Conservation (phyloP, 495 filamentous ascomycete species). For the Sporormia fimetaria region DNA sequence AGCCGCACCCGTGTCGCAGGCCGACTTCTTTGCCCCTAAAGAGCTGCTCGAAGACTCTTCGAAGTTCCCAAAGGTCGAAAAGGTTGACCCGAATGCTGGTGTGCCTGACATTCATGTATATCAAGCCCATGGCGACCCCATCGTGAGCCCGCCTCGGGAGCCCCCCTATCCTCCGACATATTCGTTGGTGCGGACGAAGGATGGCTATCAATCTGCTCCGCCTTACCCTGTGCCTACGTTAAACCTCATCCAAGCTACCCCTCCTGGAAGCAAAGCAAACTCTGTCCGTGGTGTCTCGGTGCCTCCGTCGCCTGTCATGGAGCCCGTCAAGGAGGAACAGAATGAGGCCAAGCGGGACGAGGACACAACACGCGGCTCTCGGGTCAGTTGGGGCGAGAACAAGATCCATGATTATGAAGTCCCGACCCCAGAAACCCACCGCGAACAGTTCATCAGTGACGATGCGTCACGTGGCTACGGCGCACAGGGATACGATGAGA, state of each 20-base stretch:
- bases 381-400: conserved; percentile 34
- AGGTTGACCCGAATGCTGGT: conserved; percentile 26
- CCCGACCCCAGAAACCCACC: conserved; percentile 28
- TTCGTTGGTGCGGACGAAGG: conserved; percentile 19
- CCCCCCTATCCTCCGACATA: conserved; percentile 23
- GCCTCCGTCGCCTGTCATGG: conserved; percentile 20
- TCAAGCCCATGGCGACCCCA: conserved; percentile 18
- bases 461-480: conserved; percentile 10
- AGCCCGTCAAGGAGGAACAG: conserved; percentile 9
- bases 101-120: conserved; percentile 26
- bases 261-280: conserved; percentile 23
- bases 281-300: conserved; percentile 17
- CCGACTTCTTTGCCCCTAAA: conserved; percentile 25
- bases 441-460: conserved; percentile 25
- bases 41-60: conserved; percentile 18
- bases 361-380: conserved; percentile 8
- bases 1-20: conserved; percentile 14
- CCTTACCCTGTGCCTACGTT: conserved; percentile 31
- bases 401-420: conserved; percentile 31
- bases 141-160: conserved; percentile 8
- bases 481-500: conserved; percentile 14
- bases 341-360: conserved; percentile 9
- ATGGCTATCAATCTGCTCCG: conserved; percentile 6
- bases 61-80: conserved; percentile 11
- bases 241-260: conserved; percentile 32